Evolutionary conservation across 768 basidiomycete species (phyloP).

Genomic region (Rhizopogon sp.): DNA sequence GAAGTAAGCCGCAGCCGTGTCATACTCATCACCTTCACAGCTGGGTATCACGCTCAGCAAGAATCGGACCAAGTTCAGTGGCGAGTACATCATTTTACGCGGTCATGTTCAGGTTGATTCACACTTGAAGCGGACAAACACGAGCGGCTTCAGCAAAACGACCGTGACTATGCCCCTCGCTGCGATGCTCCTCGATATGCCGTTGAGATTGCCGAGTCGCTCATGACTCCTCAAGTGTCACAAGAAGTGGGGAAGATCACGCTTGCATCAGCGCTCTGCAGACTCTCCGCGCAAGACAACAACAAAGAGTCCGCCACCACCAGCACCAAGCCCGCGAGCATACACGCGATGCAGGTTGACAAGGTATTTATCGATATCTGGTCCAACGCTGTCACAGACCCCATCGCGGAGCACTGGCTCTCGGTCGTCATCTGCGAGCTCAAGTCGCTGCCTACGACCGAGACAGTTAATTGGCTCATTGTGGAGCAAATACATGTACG

Average conservation of each 20-base stretch:
- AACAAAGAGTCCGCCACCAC: conserved; percentile 11
- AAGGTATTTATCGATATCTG: conserved; percentile 84
- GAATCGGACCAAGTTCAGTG: too few species aligned
- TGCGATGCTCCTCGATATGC: conserved; percentile 48
- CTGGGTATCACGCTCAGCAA: too few species aligned
- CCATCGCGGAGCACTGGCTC: conserved; percentile 64
- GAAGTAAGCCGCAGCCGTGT: too few species aligned
- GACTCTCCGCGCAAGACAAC: conserved; percentile 11
- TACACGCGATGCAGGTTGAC: conserved; percentile 52
- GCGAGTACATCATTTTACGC: too few species aligned
- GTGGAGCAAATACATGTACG: conserved; percentile 56
- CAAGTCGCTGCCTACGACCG: conserved; percentile 28
- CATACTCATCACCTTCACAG: too few species aligned
- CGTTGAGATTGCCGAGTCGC: conserved; percentile 47
- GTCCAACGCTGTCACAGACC: conserved; percentile 69
- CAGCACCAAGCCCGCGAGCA: conserved; percentile 35
- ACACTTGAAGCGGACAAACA: too few species aligned
- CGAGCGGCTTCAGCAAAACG: conserved; percentile 51
- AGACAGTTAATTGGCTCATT: conserved; percentile 56
- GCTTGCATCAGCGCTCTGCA: conserved; percentile 15
- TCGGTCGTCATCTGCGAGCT: conserved; percentile 68
- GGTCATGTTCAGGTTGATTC: too few species aligned
- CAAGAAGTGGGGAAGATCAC: conserved; percentile 26
- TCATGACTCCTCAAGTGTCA: conserved; percentile 20
- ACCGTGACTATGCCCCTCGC: conserved; percentile 36